phyloP scores from a whole-genome alignment of 2,329 filamentous ascomycete species.

The Aureobasidium sp. region DNA sequence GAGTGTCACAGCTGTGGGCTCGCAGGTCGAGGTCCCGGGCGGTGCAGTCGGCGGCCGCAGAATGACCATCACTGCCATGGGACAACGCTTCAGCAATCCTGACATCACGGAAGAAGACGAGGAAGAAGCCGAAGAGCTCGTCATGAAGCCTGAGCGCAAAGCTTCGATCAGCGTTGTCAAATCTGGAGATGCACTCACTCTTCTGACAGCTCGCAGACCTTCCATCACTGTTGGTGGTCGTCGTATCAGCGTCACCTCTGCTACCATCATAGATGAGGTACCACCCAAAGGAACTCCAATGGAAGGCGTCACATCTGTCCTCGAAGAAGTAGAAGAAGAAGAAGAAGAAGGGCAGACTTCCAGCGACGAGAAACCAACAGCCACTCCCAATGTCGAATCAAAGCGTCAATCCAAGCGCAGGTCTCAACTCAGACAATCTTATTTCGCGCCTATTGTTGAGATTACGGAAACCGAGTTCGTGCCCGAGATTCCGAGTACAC shows the following conservation, averaged over 20 bases:
- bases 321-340: not conserved
- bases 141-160: constrained; percentile 6
- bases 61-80: constrained; percentile 18
- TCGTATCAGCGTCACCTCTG: not conserved
- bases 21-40: constrained; percentile 12
- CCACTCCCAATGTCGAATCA: not conserved
- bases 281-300: not conserved
- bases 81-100: constrained; percentile 14
- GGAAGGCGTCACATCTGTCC: not conserved
- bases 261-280: not conserved
- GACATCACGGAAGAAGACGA: constrained; percentile 12
- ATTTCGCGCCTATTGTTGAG: not conserved
- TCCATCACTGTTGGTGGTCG: constrained; percentile 7
- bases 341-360: not conserved
- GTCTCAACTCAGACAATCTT: not conserved
- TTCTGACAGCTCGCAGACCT: not conserved
- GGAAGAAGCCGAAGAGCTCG: not conserved
- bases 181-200: not conserved
- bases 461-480: not conserved
- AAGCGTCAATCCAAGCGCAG: not conserved
- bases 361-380: not conserved
- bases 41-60: not conserved
- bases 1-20: constrained; percentile 18
- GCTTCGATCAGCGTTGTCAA: constrained; percentile 9
- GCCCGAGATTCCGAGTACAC: not conserved